phyloP scores from a whole-genome alignment of 2,329 filamentous ascomycete genomes.

The Diplodia scrobiculata region DNA sequence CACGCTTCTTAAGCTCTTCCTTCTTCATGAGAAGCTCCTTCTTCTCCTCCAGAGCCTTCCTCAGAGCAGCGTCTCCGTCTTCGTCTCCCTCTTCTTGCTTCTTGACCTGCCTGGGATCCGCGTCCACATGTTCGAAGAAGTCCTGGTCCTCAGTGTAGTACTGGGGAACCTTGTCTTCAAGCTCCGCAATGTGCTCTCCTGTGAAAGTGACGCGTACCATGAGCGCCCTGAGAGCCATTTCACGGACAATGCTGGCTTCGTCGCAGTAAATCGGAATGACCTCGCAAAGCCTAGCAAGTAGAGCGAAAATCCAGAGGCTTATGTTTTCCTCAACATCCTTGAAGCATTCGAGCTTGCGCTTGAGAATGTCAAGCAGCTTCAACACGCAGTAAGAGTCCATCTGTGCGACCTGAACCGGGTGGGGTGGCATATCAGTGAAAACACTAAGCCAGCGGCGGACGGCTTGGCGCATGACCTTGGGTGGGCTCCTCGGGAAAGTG shows the following conservation, averaged over 20 bases:
- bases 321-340: constrained; percentile 64
- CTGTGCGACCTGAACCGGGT: constrained; percentile 53
- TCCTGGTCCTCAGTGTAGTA: constrained; percentile 36
- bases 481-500: constrained; percentile 28
- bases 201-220: constrained; percentile 57
- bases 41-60: not conserved
- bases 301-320: constrained; percentile 82
- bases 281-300: constrained; percentile 74
- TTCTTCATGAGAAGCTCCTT: not conserved
- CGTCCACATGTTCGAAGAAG: constrained; percentile 21
- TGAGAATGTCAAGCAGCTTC: constrained; percentile 64
- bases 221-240: constrained; percentile 76
- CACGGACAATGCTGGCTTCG: constrained; percentile 62
- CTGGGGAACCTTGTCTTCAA: constrained; percentile 36
- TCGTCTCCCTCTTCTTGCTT: constrained; percentile 5
- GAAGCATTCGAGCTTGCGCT: constrained; percentile 64
- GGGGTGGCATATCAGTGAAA: constrained; percentile 46
- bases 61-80: not conserved
- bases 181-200: constrained; percentile 32
- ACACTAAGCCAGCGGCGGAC: constrained; percentile 16
- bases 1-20: not conserved
- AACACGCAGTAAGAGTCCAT: constrained; percentile 67
- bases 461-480: constrained; percentile 43
- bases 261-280: constrained; percentile 37
- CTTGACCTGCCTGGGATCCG: not conserved